A percentile compares a stretch with the other conserved stretches of the same genome.
phyloP scores from a whole-genome alignment of 768 basidiomycete species.

The Naganishia friedmannii region DNA sequence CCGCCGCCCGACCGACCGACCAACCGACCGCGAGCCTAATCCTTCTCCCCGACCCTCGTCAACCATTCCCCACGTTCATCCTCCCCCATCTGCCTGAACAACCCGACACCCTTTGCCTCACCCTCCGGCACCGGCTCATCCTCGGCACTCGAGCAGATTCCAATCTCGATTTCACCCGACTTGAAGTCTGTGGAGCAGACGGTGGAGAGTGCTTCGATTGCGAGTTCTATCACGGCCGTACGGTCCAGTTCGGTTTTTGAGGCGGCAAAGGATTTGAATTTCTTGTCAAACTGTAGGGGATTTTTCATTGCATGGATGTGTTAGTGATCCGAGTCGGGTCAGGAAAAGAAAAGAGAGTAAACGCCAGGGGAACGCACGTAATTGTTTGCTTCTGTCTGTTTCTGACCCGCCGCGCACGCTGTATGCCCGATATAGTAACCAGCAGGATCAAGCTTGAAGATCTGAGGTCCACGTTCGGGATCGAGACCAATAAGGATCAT shows the following conservation, averaged over 20 bases:
- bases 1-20: no score
- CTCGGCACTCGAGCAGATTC: conserved; percentile 73
- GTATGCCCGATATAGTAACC: conserved; percentile 99
- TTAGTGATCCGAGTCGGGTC: neutral
- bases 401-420: conserved; percentile 85
- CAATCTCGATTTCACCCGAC: conserved; percentile 90
- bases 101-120: conserved; percentile 37
- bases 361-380: conserved; percentile 54
- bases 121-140: conserved; percentile 60
- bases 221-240: conserved; percentile 87
- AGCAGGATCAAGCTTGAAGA: conserved; percentile 97
- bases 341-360: neutral
- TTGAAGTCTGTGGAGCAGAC: conserved; percentile 97
- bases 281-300: conserved; percentile 76
- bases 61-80: conserved; percentile 53
- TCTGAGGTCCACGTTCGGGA: conserved; percentile 86
- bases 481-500: conserved; percentile 96
- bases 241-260: conserved; percentile 70
- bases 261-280: conserved; percentile 92
- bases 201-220: conserved; percentile 88
- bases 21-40: conserved; percentile 41
- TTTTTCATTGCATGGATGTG: neutral
- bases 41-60: conserved; percentile 54
- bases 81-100: conserved; percentile 53
- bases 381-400: conserved; percentile 98